phyloP scores from a whole-genome alignment of 1,284 basidiomycete genomes.

The Anthracocystis panici-leucophaei region DNA sequence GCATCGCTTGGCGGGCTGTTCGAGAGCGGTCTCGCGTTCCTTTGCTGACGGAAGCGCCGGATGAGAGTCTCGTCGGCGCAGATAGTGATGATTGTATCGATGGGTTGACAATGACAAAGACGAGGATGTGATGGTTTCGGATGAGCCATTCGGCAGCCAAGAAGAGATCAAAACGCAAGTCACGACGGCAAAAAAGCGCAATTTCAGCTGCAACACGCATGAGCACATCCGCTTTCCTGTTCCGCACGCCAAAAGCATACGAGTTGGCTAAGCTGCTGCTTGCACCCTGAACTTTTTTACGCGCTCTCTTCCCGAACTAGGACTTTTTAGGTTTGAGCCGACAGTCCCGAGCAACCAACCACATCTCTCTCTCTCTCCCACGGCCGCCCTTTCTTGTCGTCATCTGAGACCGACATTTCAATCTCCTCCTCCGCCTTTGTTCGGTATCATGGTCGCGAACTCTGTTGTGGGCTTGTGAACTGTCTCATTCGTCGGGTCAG shows the following conservation, averaged over 20 bases:
- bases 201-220: not conserved
- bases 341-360: no score
- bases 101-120: not conserved
- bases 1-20: not conserved
- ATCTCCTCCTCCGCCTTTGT: not conserved
- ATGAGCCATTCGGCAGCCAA: not conserved
- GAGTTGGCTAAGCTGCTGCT: no score
- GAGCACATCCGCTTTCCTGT: not conserved
- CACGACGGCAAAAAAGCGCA: not conserved
- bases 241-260: no score
- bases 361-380: not conserved
- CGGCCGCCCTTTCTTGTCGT: not conserved
- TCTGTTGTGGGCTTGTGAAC: not conserved
- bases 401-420: conserved; percentile 3
- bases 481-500: not conserved
- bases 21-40: not conserved
- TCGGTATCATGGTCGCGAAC: not conserved
- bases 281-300: no score
- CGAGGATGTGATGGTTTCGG: not conserved
- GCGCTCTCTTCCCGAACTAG: no score
- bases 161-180: not conserved
- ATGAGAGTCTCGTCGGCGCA: not conserved
- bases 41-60: not conserved
- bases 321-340: no score
- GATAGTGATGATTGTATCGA: not conserved